A percentile compares a stretch with the other conserved stretches of the same genome.
Evolutionary conservation across 2,329 filamentous ascomycete species (phyloP).

Genomic region (Fusarium pseudoanthophilum): DNA sequence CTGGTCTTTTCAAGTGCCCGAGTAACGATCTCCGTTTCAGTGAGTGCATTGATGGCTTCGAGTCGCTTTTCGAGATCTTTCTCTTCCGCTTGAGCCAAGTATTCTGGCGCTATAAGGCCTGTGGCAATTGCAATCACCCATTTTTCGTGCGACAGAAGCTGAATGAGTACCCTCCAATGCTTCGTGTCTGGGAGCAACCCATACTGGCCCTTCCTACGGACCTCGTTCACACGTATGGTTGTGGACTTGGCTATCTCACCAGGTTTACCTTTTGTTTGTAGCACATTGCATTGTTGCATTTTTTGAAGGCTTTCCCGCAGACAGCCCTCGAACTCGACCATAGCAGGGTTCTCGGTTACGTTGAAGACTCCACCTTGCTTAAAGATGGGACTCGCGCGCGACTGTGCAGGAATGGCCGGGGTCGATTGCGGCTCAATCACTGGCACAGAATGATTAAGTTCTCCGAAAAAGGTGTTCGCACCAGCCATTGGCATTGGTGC

Average conservation of each 20-base stretch:
- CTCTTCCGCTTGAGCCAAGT: constrained; percentile 44
- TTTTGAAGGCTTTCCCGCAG: constrained; percentile 22
- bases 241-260: constrained; percentile 29
- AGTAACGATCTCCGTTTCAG: constrained; percentile 41
- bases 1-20: constrained; percentile 35
- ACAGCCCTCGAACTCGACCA: constrained; percentile 41
- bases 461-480: constrained; percentile 52
- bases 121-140: constrained; percentile 48
- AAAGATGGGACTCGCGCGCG: constrained; percentile 2
- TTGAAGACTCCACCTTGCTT: constrained; percentile 40
- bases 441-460: background rate
- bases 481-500: constrained; percentile 49
- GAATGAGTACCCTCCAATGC: constrained; percentile 50
- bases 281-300: constrained; percentile 21
- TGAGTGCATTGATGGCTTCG: constrained; percentile 40
- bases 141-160: constrained; percentile 42
- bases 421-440: background rate
- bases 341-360: constrained; percentile 38
- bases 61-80: constrained; percentile 44
- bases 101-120: constrained; percentile 41
- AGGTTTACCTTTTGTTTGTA: background rate
- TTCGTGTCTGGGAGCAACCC: constrained; percentile 49
- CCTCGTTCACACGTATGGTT: constrained; percentile 41
- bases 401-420: background rate
- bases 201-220: constrained; percentile 37